phyloP scores from a whole-genome alignment of 805 yeast species.

The Clavispora santaluciae region DNA sequence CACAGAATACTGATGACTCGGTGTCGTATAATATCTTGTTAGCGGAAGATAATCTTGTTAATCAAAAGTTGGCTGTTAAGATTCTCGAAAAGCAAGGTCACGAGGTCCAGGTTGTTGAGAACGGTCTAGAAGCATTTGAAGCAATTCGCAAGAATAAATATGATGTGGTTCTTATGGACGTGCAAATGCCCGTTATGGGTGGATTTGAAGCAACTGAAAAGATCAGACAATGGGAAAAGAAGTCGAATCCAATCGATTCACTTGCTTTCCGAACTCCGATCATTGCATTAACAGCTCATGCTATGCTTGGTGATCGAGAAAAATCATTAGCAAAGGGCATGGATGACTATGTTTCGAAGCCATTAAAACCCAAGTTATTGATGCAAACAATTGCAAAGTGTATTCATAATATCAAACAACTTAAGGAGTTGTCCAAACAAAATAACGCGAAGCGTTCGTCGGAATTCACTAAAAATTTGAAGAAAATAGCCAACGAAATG shows the following conservation, averaged over 20 bases:
- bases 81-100: constrained; percentile 85
- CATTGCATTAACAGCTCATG: constrained; percentile 88
- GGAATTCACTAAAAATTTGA: constrained; percentile 43
- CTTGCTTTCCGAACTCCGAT: constrained; percentile 77
- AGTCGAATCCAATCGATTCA: constrained; percentile 64
- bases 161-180: constrained; percentile 88
- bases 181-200: constrained; percentile 94
- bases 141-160: constrained; percentile 63
- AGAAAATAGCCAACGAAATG: constrained; percentile 24
- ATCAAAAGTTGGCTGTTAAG: constrained; percentile 81
- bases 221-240: constrained; percentile 84
- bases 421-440: constrained; percentile 51
- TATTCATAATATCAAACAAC: constrained; percentile 62
- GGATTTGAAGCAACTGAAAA: constrained; percentile 88
- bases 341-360: constrained; percentile 90
- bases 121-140: constrained; percentile 77
- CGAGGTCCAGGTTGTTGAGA: constrained; percentile 77
- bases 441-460: constrained; percentile 42
- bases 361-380: constrained; percentile 75
- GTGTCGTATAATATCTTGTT: constrained; percentile 67
- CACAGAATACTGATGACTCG: constrained; percentile 75
- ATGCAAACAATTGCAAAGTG: constrained; percentile 84
- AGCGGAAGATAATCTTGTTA: constrained; percentile 85
- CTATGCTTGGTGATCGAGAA: constrained; percentile 91
- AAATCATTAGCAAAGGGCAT: constrained; percentile 81